phyloP scores from a whole-genome alignment of 139 green algal species.

The Micractinium conductrix region DNA sequence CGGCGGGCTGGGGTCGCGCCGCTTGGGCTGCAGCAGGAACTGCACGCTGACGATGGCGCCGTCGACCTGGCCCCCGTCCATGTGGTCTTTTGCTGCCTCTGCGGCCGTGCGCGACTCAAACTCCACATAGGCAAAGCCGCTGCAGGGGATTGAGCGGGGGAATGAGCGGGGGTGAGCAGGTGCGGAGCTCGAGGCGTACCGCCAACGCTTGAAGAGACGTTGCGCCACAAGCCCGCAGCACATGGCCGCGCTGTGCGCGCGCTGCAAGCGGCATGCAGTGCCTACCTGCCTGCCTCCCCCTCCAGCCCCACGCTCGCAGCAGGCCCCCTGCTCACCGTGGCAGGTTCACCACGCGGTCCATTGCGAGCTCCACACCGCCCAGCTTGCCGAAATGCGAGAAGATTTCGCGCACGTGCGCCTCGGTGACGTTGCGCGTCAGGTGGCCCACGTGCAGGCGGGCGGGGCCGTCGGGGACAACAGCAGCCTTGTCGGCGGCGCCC shows the following conservation, averaged over 20 bases:
- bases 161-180: background rate
- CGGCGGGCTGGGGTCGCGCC: conserved; percentile 27
- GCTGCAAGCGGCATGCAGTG: background rate
- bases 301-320: background rate
- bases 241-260: no score
- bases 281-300: background rate
- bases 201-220: background rate
- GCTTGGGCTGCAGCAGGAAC: conserved; percentile 50
- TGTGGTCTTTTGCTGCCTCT: conserved; percentile 79
- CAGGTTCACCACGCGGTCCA: conserved; percentile 72
- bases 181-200: background rate
- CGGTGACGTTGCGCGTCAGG: conserved; percentile 86
- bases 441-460: conserved; percentile 77
- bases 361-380: conserved; percentile 63
- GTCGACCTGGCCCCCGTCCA: conserved; percentile 90
- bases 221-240: background rate
- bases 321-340: conserved; percentile 55
- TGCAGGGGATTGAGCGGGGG: background rate
- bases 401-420: conserved; percentile 84
- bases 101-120: conserved; percentile 67
- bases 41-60: conserved; percentile 68
- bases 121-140: conserved; percentile 87
- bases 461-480: conserved; percentile 6
- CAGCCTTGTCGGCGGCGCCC: background rate
- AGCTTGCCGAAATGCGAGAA: conserved; percentile 80